These are phyloP conservation scores for Stephania japonica DNA, from an alignment of 164 flowering plant species.

Conservation along the genomic window DNA sequence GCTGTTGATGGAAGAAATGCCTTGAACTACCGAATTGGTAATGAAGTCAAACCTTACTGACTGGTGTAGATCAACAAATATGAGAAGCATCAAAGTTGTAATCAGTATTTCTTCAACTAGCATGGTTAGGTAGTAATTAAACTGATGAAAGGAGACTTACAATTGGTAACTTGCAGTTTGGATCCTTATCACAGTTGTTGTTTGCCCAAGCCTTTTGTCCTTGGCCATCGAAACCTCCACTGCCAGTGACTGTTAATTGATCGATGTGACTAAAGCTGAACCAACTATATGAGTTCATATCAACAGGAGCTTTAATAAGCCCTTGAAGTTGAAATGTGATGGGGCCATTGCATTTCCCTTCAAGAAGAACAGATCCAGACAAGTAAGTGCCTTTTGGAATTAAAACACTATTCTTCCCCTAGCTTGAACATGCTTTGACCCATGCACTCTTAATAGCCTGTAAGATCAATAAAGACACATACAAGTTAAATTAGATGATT, in stretches of 20 bases:
- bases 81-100: too few relatives aligned
- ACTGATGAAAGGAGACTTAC: conserved; percentile 21
- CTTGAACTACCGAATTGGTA: conserved; percentile 19
- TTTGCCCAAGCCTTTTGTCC: conserved; percentile 37
- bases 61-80: conserved; percentile 11
- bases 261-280: neutral
- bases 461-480: neutral
- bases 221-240: conserved; percentile 47
- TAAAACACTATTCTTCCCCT: neutral
- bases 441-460: neutral
- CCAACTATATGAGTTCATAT: neutral
- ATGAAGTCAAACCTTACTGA: conserved; percentile 28
- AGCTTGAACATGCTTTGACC: neutral
- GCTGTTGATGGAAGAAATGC: conserved; percentile 28
- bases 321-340: neutral
- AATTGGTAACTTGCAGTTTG: conserved; percentile 25
- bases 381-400: neutral
- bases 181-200: conserved; percentile 10
- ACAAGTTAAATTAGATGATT: too few relatives aligned
- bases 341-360: neutral
- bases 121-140: neutral
- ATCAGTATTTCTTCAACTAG: neutral
- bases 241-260: conserved; percentile 28
- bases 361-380: neutral
- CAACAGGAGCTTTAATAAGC: neutral